Conservation (phyloP, 805 yeast genomes). For the Yamadazyma akitaensis region DNA sequence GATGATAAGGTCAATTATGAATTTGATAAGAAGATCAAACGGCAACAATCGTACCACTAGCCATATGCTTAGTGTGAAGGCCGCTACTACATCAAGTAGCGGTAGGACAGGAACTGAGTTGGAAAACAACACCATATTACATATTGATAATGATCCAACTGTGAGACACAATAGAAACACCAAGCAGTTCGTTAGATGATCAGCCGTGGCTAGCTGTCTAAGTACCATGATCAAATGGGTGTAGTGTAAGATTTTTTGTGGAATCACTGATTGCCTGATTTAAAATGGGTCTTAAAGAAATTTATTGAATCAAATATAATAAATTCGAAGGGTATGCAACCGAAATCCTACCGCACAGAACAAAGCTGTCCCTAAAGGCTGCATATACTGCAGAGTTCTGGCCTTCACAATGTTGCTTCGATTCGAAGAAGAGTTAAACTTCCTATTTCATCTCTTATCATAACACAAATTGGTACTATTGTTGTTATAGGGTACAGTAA, state of each 20-base stretch:
- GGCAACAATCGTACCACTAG: slow-evolving; percentile 8
- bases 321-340: background rate
- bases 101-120: background rate
- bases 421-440: background rate
- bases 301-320: too few species aligned
- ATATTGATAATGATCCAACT: slow-evolving; percentile 7
- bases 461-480: background rate
- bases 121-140: background rate
- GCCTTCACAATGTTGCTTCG: background rate
- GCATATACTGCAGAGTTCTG: background rate
- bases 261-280: background rate
- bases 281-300: too few species aligned
- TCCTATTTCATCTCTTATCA: background rate
- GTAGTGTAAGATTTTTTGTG: background rate
- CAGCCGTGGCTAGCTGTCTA: background rate
- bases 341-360: background rate
- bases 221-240: background rate
- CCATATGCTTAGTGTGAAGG: slow-evolving; percentile 11
- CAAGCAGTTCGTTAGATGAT: slow-evolving; percentile 1
- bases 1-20: background rate
- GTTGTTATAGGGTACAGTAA: background rate
- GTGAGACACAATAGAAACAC: slow-evolving; percentile 6
- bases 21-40: slow-evolving; percentile 2
- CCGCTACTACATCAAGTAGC: slow-evolving; percentile 4
- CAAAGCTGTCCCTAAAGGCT: background rate